phyloP scores from a whole-genome alignment of 805 yeast genomes.

The Myxozyma neotropica region DNA sequence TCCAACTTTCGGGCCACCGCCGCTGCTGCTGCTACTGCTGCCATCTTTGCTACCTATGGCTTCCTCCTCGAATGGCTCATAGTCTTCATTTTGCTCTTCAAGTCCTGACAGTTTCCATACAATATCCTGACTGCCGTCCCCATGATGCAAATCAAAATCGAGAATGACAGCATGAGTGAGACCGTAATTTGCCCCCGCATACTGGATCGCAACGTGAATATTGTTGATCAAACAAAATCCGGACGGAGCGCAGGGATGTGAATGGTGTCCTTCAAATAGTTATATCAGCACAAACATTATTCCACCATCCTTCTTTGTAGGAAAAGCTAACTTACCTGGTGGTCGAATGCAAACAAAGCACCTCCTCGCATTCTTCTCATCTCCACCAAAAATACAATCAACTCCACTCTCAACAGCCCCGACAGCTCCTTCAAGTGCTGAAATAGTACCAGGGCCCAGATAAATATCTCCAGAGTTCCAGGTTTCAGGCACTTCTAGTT shows the following conservation, averaged over 20 bases:
- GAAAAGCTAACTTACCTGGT: conserved; percentile 18
- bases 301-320: too few relatives aligned
- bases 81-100: conserved; percentile 33
- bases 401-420: conserved; percentile 75
- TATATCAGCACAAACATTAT: conserved; percentile 55
- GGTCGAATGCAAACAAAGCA: conserved; percentile 31
- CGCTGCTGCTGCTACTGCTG: neutral
- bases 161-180: conserved; percentile 80
- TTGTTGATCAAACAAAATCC: conserved; percentile 83
- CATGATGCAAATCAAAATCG: conserved; percentile 85
- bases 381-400: conserved; percentile 52
- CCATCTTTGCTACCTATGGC: too few relatives aligned
- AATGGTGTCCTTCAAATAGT: conserved; percentile 87
- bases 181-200: conserved; percentile 62
- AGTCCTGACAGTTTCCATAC: conserved; percentile 79
- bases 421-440: conserved; percentile 74
- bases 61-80: neutral
- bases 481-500: conserved; percentile 73
- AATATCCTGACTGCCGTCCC: conserved; percentile 86
- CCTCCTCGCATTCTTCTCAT: conserved; percentile 34
- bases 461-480: conserved; percentile 88
- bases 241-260: conserved; percentile 79
- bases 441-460: conserved; percentile 62
- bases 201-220: conserved; percentile 78
- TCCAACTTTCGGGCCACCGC: conserved; percentile 65